These are phyloP conservation scores for Podaxis carcinomalis DNA, from an alignment of 768 basidiomycete genomes.

Conservation along the genomic window DNA sequence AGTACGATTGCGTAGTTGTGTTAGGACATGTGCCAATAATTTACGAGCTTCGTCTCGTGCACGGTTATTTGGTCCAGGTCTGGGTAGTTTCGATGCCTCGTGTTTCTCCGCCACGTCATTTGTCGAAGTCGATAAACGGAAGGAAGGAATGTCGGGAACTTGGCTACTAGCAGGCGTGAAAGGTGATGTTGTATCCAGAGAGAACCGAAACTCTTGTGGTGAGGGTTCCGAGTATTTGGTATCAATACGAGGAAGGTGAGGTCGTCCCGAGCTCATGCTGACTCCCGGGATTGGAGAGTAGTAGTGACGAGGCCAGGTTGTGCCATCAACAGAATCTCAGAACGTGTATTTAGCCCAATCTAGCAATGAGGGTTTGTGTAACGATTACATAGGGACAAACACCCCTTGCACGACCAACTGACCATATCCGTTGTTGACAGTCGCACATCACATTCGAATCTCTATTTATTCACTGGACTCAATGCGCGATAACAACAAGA, in stretches of 20 bases:
- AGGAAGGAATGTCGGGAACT: conserved; percentile 9
- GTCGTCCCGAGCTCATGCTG: not conserved
- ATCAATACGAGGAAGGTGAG: conserved; percentile 10
- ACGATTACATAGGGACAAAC: not conserved
- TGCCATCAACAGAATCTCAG: not conserved
- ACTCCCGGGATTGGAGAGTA: not conserved
- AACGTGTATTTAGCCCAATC: not conserved
- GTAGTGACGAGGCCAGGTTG: not conserved
- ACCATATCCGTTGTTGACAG: not conserved
- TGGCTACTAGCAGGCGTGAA: conserved; percentile 5
- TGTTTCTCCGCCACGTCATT: not conserved
- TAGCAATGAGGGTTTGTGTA: not conserved
- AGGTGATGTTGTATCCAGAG: conserved; percentile 7
- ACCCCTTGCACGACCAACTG: not conserved
- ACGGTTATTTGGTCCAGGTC: conserved; percentile 5
- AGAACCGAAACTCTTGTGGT: not conserved
- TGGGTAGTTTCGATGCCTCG: not conserved
- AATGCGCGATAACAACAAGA: conserved; percentile 4
- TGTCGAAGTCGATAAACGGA: conserved; percentile 12
- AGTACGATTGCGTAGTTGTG: conserved; percentile 53
- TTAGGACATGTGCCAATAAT: conserved; percentile 59
- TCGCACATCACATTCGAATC: not conserved
- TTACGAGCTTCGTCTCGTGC: conserved; percentile 64
- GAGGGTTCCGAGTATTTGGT: conserved; percentile 1
- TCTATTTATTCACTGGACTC: not conserved